Evolutionary conservation across 2,329 filamentous ascomycete genomes (phyloP), one percentile per base, ranked within the genome.

Genomic region (Cordyceps tenuipes): DNA sequence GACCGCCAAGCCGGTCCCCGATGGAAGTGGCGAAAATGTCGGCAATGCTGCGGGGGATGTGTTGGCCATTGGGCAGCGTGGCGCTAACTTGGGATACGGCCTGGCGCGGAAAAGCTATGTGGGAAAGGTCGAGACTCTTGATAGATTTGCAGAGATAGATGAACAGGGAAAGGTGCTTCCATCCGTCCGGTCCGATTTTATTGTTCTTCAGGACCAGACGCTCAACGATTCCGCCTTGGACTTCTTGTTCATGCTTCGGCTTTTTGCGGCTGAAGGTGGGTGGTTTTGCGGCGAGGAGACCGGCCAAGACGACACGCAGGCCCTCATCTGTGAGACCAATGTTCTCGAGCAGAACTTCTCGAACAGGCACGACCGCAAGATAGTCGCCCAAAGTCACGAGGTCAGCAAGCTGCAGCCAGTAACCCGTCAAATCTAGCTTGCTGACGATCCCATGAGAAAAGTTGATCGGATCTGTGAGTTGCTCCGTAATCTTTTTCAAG

Each of bases 191-290:
- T 0, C 90, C 89, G 62, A 97, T 87, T 68, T 91, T 93, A 70
- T 97, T 97, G 73, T 95, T 91, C 74, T 95, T 96, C 47, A 99
- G 75, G 1, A 90, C 88, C 7, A 99, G 76, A 63, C 91, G 89
- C 75, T 97, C 91, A 5, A 97, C 84, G 1, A 95, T 85, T 17
- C 91, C 91, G 52, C 84, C 83, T 56, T 83, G 79, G 2, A 79
- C 75, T 13, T 75, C 73, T 1, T 71, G 61, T 9, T 76, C 75
- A 23, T 75, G 73, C 8, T 70, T 67, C 21, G 73, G 76, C 66
- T 76, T 83, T 59, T 78, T 77, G 61, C 78, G 80, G 67, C 78
- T 80, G 59, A 78, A 75, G 58, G 83, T 82, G 3, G 86, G 82
- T 61, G 81, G 84, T 67, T 88, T 94, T 3, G 90, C 88, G 3